Base-by-base conservation (phyloP, 2,329 filamentous ascomycete species). In the Aureobasidium leucospermi region DNA sequence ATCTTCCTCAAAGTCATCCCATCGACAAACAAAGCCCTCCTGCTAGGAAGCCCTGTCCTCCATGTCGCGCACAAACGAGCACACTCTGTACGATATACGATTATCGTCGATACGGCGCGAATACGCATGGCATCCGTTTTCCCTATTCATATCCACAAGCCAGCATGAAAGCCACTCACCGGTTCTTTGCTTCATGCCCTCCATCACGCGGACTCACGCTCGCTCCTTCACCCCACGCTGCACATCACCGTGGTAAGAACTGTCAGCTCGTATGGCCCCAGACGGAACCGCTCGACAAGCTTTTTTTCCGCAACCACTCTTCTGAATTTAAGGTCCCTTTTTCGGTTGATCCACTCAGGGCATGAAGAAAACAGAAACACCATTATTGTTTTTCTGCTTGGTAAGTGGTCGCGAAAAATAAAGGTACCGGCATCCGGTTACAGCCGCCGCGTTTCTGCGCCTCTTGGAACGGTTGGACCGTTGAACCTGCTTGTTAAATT, bases 51-150 rank as follows among this genome's bases (percentile, higher is more conserved):
- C 23, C 23, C 23, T 23, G 23, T 23, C 23, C 23, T 23, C 23
- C 23, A 23, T 23, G 23, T 23, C 28, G 28, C 43, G 16, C 46
- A 48, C 7, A n/a, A 32, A 31, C n/a, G 15, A 32, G 15, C 15
- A 36, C 34, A 29, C 1, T 36, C n/a, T 48, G 47, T 51, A 52
- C 48, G 48, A 52, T 11, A 13, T 52, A 41, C 48, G 48, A 36
- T 23, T 52, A 52, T 52, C 48, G 36, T 52, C 48, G 48, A 52
- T 52, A 52, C 48, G 48, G 10, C 38, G 15, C 15, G 7, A n/a
- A 52, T 52, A 52, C 48, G 48, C 36, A n/a, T 4, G 13, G 13
- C 23, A 36, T 9, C 34, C 38, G 34, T 36, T 13, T 36, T 13
- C 13, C 34, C 34, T 36, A 36, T 36, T 4, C 13, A 13, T 13